Percentiles rank a stretch among this genome's conserved stretches.
These are phyloP conservation scores for Leersia perrieri DNA, from an alignment of 176 grass and related monocot species.

Conservation along the genomic window DNA sequence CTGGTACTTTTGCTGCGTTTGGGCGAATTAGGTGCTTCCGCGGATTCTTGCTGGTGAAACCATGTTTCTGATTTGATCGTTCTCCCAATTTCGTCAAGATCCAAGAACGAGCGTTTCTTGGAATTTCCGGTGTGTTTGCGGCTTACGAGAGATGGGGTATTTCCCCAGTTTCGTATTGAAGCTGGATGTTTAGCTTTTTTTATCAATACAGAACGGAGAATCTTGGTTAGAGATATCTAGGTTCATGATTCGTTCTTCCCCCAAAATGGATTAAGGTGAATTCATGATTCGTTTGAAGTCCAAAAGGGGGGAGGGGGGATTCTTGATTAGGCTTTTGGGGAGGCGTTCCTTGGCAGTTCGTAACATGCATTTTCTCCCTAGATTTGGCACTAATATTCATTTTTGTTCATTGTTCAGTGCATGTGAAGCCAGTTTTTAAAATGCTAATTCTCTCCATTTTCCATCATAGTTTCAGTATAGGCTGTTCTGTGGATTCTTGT, in stretches of 20 bases:
- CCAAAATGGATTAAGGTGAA: background rate
- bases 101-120: background rate
- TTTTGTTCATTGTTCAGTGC: background rate
- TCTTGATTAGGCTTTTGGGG: background rate
- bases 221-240: background rate
- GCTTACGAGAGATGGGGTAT: background rate
- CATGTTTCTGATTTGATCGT: background rate
- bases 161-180: background rate
- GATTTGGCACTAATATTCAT: background rate
- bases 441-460: background rate
- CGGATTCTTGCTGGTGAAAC: background rate
- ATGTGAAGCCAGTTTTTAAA: background rate
- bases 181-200: background rate
- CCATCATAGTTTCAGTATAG: background rate
- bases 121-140: background rate
- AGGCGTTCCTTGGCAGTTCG: background rate
- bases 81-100: background rate
- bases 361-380: background rate
- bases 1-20: background rate
- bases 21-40: background rate
- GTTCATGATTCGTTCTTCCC: background rate
- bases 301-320: background rate
- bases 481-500: conserved; percentile 4
- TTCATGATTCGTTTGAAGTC: background rate
- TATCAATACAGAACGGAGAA: background rate